phyloP scores from a whole-genome alignment of 768 basidiomycete genomes.

The Phylloporus scabripes region DNA sequence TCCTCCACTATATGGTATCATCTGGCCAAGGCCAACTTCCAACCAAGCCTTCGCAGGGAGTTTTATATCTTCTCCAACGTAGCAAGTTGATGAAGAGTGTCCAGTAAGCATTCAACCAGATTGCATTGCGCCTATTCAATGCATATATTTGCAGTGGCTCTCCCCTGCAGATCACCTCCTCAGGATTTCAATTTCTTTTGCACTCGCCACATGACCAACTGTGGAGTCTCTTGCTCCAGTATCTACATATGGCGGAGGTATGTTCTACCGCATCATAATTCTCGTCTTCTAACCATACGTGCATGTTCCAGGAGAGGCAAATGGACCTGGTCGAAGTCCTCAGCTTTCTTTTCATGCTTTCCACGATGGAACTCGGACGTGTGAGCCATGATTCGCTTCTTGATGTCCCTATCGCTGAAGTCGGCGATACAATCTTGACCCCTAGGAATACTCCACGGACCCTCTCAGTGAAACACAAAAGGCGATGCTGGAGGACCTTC shows the following conservation, averaged over 20 bases:
- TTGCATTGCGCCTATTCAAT: not conserved
- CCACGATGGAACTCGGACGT: slow-evolving; percentile 90
- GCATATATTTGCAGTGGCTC: slow-evolving; percentile 39
- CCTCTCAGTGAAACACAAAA: slow-evolving; percentile 72
- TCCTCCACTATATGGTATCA: slow-evolving; percentile 97
- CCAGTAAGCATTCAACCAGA: slow-evolving; percentile 42
- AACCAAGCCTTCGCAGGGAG: slow-evolving; percentile 73
- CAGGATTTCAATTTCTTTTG: slow-evolving; percentile 94
- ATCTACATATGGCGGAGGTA: slow-evolving; percentile 82
- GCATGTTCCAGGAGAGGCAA: slow-evolving; percentile 56
- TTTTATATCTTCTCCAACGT: slow-evolving; percentile 74
- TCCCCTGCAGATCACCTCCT: slow-evolving; percentile 78
- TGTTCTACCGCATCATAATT: slow-evolving; percentile 8
- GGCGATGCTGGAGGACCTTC: slow-evolving; percentile 86
- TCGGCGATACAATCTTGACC: not conserved
- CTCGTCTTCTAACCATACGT: slow-evolving; percentile 13
- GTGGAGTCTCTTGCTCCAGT: slow-evolving; percentile 91
- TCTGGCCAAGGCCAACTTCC: slow-evolving; percentile 76
- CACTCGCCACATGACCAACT: slow-evolving; percentile 92
- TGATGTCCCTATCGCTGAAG: not conserved
- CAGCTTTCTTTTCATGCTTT: slow-evolving; percentile 94
- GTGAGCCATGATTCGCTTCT: slow-evolving; percentile 38
- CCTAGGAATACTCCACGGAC: slow-evolving; percentile 85
- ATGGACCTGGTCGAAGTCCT: slow-evolving; percentile 94
- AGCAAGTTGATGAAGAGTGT: slow-evolving; percentile 81